Evolutionary conservation across 1,139 yeast species (phyloP), one percentile per base, ranked within the genome.

Genomic region (Taiozyma sp.): DNA sequence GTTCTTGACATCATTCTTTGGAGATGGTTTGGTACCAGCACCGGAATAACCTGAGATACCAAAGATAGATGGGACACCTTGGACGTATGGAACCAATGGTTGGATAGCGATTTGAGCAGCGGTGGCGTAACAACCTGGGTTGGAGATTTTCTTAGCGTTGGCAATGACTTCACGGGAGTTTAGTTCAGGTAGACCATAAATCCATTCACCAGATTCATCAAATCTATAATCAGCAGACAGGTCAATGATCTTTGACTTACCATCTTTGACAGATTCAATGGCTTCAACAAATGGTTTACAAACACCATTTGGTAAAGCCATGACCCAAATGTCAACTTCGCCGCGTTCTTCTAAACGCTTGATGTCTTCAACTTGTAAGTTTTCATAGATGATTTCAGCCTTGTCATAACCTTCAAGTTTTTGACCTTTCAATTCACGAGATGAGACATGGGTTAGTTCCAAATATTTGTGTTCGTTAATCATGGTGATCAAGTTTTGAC

Each of bases 31-130:
- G 48, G 99, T 91, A 57, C 99, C 99, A 19, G 99, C 99, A 53
- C 99, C 99, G 22, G 99, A 91, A 69, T 93, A 93, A 45, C 99
- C 99, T 47, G 97, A 88, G 41, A 93, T 95, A 66, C 99, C 99
- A 68, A 93, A 93, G 22, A 93, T 76, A 6, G 89, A 75, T 47
- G 99, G 98, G 39, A 78, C 75, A 30, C 95, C 93, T 22, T 72
- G 69, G 44, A 81, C 71, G 65, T 77, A 80, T 40, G 83, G 81
- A 32, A 73, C 68, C 62, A 95, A 74, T 35, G 99, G 99, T 43
- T 95, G 84, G 66, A 95, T 85, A 10, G 97, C 95, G 47, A 89
- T 72, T 74, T 95, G 98, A 6, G 98, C 95, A 49, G 95, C 98
- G 47, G 99, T 93, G 19, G 99, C 98, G 67, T 91, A 93, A 74